Evolutionary conservation across 176 grass and related monocot species (phyloP), one percentile per base, ranked within the genome.

Genomic region (Ensete glaucum): DNA sequence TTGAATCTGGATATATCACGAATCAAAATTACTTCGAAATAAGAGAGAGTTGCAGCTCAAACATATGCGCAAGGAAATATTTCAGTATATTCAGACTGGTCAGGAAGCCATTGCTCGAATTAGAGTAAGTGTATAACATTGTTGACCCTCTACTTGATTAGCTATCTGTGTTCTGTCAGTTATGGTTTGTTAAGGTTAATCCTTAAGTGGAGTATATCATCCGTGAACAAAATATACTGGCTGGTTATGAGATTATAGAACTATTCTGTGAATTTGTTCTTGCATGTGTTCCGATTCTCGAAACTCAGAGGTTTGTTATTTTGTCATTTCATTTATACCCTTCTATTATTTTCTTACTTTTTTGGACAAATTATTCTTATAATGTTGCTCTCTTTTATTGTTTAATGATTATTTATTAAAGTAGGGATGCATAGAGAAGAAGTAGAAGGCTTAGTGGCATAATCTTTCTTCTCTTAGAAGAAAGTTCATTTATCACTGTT

Each of bases 261-360:
- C 79, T 99, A 60, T 99, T 99, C 55, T 99, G 95, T 50, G 95
- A 99, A 91, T 99, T 99, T 89, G 81, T 99, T 82, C 84, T 99
- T 79, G 91, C 90, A 56, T 79, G 91, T 11, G 84, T 88, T 71
- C 95, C 86, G 58, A 99, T 99, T 80, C 78, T 94, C 14, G 95
- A 99, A 84, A 84, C 73, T 73, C 88, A 99, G 66, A 99, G 86
- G 91, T 94, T 79, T 10, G 90, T 83, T n/a, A 15, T 76, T 52
- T 63, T 85, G 49, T 73, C 16, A 82, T 63, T 19, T 71, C 34
- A 23, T 54, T 48, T 76, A 43, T 43, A 43, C 34, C 34, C 4
- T 43, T 43, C 34, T 43, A 43, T 43, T 43, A 43, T 43, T 43
- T 43, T 43, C 34, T 43, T 43, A 43, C 34, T 43, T 43, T 43